These are phyloP conservation scores for Aristolochia fimbriata DNA, from an alignment of 164 flowering plant genomes.

Conservation along the genomic window DNA sequence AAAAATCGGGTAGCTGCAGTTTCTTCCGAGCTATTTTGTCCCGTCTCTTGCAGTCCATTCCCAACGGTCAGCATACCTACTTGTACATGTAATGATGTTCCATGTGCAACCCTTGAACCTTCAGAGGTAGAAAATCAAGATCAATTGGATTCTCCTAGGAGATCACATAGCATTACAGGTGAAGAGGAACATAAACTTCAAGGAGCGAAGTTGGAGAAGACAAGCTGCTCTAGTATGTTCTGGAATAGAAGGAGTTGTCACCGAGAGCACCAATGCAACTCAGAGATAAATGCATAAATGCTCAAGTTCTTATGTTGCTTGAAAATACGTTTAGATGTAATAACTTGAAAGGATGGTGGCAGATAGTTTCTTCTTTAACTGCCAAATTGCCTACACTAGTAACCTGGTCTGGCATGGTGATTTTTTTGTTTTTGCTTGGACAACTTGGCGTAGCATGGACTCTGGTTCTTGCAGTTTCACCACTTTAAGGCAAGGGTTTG, in stretches of 20 bases:
- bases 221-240: constrained; percentile 81
- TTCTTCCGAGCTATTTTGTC: constrained; percentile 75
- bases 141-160: constrained; percentile 32
- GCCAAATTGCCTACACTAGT: not conserved
- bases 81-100: constrained; percentile 68
- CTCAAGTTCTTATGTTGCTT: constrained; percentile 18
- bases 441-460: not conserved
- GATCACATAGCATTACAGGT: constrained; percentile 24
- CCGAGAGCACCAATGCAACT: constrained; percentile 88
- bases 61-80: constrained; percentile 71
- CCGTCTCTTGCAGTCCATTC: constrained; percentile 86
- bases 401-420: not conserved
- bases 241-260: constrained; percentile 95
- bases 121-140: constrained; percentile 37
- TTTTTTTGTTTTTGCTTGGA: not conserved
- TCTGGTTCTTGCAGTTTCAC: not conserved
- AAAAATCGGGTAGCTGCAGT: constrained; percentile 77
- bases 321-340: not conserved
- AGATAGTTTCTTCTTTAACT: not conserved
- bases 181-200: constrained; percentile 48
- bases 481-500: not conserved
- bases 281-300: constrained; percentile 74
- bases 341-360: not conserved
- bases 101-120: constrained; percentile 62
- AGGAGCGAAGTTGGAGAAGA: constrained; percentile 54